Base-by-base conservation (phyloP, 1,284 basidiomycete genomes). In the Hymenochaete sp. region DNA sequence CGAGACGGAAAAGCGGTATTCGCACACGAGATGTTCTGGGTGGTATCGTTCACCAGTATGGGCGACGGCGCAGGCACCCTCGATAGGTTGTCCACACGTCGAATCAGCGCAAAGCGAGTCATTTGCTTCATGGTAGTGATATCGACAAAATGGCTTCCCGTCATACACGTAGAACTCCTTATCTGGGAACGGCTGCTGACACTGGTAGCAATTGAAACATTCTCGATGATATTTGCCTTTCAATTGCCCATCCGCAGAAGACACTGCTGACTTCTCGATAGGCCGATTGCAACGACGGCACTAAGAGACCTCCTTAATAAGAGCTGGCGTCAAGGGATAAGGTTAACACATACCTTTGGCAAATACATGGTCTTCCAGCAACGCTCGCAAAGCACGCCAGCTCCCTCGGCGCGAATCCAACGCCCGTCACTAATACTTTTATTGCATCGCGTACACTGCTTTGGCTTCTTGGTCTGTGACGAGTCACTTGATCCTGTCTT, bases 331-430 rank as follows among this genome's bases (percentile, higher is more conserved):
- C 42, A 51, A n/a, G 37, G 44, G n/a, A 37, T 42, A 7, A 26
- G 25, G 35, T 28, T 35, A 21, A 24, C 14, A 57, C 66, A 51
- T 52, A 86, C 85, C 72, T 88, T 90, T 46, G 90, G 90, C 53
- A 93, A 63, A 67, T 93, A 93, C 79, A 93, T 84, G 57, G 86
- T 81, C 71, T 93, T 93, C 90, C 90, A 93, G 62, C 90, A 92
- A 54, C 64, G 65, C 59, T 91, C 91, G 61, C 90, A 93, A 51
- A 93, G 64, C 27, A 77, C 67, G 21, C 83, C 75, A 11, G 70
- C 78, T 42, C 82, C 86, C 18, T 73, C 77, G 55, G 48, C 48
- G 29, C 43, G 68, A 51, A 89, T 77, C 84, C 85, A 93, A 53
- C 82, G 70, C 50, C 82, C 82, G 53, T 89, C 83, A 31, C 82